Base-by-base conservation (phyloP, 257 asterid genomes). In the Primulina eburnea region DNA sequence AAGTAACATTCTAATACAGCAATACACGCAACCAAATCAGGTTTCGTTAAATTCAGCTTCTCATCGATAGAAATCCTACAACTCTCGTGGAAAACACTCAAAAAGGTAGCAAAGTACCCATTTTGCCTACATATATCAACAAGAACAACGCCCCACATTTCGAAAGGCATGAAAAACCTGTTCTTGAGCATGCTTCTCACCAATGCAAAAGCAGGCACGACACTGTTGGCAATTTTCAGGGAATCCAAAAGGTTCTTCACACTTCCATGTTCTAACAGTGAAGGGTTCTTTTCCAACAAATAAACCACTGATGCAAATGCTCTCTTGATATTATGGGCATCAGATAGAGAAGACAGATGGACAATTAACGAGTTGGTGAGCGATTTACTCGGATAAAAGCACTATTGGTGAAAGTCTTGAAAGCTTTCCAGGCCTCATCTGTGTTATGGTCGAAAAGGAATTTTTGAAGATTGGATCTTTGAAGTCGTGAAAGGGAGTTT, bases 351-450 rank as follows among this genome's bases (percentile, higher is more conserved):
- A 69, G 87, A 83, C 83, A 94, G 65, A 71, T 91, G 96, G 53
- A 74, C 65, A 35, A 91, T 82, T 59, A 91, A 78, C 35, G 97
- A 86, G 76, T 85, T 94, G 10, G 83, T 75, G 69, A 93, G 86
- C 60, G 85, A 74, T 88, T 93, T 93, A 78, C 88, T 89, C 60
- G 96, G 96, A 40, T 81, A 80, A 62, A 76, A 47, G 92, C 79
- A 69, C 67, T 47, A 62, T 71, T 77, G 20, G 96, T 86, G 53
- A 94, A 88, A 3, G 90, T 38, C 85, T 91, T 94, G 89, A 94
- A 94, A 37, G 96, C 85, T 64, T 89, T 94, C 99, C 99, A 94
- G 20, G 96, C 99, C 72, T 87, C 96, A 79, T 94, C 99, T 9
- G 92, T 94, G 81, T 89, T 79, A 73, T 66, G 62, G 12, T 29